A percentile compares a stretch with the other conserved stretches of the same genome.
phyloP scores from a whole-genome alignment of 306 rosid genomes.

The Mimosa pudica region DNA sequence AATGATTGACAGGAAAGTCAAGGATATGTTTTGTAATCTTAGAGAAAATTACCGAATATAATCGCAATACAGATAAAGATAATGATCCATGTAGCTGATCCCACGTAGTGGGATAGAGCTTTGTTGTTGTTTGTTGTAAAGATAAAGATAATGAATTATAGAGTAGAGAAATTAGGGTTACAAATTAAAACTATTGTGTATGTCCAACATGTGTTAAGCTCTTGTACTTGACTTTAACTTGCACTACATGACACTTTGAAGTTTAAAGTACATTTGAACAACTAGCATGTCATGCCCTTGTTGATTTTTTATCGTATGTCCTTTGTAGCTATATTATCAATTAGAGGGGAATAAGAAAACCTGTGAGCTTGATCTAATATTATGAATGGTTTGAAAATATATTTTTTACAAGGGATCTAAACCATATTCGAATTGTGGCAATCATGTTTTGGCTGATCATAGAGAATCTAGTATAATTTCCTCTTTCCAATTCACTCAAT shows the following conservation, averaged over 20 bases:
- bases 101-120: too few relatives aligned
- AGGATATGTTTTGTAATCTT: background rate
- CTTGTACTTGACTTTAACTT: too few relatives aligned
- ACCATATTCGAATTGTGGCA: too few relatives aligned
- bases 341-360: background rate
- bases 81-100: too few relatives aligned
- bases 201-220: too few relatives aligned
- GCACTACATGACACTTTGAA: background rate
- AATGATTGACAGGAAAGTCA: background rate
- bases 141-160: too few relatives aligned
- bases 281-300: background rate
- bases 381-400: background rate
- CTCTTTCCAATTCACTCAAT: background rate
- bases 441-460: background rate
- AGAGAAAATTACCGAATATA: too few relatives aligned
- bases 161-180: too few relatives aligned
- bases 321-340: constrained; percentile 5
- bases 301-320: background rate
- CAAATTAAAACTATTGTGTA: too few relatives aligned
- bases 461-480: background rate
- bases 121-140: too few relatives aligned
- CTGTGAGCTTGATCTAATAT: background rate
- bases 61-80: too few relatives aligned
- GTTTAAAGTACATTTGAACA: background rate
- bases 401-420: background rate